Conservation (phyloP, 768 basidiomycete genomes). For the Cantharellus anzutake region DNA sequence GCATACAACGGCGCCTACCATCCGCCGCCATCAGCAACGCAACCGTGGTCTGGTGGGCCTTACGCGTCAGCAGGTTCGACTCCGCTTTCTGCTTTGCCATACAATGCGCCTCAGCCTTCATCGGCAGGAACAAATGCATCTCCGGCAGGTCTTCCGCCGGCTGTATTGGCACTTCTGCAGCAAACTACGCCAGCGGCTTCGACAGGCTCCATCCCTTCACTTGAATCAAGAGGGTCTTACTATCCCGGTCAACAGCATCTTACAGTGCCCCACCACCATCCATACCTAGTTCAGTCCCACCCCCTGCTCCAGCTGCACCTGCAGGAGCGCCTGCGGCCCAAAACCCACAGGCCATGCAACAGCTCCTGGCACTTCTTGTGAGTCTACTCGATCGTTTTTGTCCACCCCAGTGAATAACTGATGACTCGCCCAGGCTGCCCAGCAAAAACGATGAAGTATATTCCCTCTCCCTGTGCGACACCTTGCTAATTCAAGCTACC, state of each 20-base stretch:
- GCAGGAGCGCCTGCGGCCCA: neutral
- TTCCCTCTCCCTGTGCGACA: too few species aligned
- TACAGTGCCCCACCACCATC: too few species aligned
- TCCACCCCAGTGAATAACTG: neutral
- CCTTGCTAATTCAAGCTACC: too few species aligned
- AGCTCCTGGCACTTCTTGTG: neutral
- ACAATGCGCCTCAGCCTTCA: constrained; percentile 20
- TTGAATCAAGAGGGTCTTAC: neutral
- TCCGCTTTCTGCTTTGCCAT: constrained; percentile 14
- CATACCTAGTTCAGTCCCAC: neutral
- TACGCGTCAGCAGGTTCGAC: constrained; percentile 5
- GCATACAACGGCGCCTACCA: neutral
- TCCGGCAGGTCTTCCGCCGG: constrained; percentile 33
- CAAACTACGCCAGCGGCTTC: constrained; percentile 13
- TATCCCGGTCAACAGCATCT: too few species aligned
- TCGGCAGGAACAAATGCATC: constrained; percentile 15
- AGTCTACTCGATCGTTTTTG: neutral
- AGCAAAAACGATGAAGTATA: neutral
- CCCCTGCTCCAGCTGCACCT: neutral
- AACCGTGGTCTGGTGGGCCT: neutral
- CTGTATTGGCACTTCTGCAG: constrained; percentile 49
- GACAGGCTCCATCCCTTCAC: neutral
- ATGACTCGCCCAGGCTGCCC: neutral
- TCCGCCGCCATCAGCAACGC: neutral
- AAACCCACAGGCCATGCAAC: constrained; percentile 1